Evolutionary conservation across 2,329 filamentous ascomycete genomes (phyloP).

Genomic region (Penicillium sp.): DNA sequence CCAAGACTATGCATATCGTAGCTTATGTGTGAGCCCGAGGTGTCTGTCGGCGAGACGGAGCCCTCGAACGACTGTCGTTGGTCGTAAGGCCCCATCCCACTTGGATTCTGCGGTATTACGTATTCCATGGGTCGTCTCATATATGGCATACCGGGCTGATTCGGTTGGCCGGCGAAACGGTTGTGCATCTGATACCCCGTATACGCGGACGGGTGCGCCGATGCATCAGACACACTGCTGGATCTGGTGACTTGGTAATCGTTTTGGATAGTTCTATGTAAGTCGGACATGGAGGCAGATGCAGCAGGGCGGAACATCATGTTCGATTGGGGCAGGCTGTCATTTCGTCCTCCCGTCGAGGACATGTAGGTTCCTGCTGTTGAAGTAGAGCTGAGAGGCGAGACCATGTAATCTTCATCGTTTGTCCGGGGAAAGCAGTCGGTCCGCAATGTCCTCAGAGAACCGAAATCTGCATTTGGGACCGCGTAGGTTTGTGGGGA

Average conservation of each 20-base stretch:
- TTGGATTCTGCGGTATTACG: slow-evolving; percentile 23
- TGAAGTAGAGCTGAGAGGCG: slow-evolving; percentile 37
- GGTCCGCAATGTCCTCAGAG: slow-evolving; percentile 32
- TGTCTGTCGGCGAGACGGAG: slow-evolving; percentile 35
- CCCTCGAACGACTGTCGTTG: slow-evolving; percentile 31
- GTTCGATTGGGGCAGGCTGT: slow-evolving; percentile 27
- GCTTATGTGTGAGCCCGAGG: slow-evolving; percentile 24
- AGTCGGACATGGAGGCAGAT: slow-evolving; percentile 27
- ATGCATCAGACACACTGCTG: slow-evolving; percentile 37
- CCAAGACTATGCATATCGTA: slow-evolving; percentile 31
- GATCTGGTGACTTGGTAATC: slow-evolving; percentile 33
- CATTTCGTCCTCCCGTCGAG: slow-evolving; percentile 30
- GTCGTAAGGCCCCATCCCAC: slow-evolving; percentile 30
- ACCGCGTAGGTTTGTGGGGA: slow-evolving; percentile 44
- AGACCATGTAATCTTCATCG: slow-evolving; percentile 40
- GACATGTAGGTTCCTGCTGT: slow-evolving; percentile 36
- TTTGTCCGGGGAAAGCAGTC: slow-evolving; percentile 32
- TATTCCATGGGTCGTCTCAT: slow-evolving; percentile 32
- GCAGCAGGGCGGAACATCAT: slow-evolving; percentile 26
- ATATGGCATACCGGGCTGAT: slow-evolving; percentile 29
- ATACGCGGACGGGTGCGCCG: slow-evolving; percentile 25
- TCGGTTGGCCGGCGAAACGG: slow-evolving; percentile 27
- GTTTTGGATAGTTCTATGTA: slow-evolving; percentile 29
- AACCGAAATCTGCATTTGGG: slow-evolving; percentile 37
- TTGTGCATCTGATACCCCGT: slow-evolving; percentile 28